Conservation (phyloP, 495 filamentous ascomycete genomes). For the Aspergillus egyptiacus region DNA sequence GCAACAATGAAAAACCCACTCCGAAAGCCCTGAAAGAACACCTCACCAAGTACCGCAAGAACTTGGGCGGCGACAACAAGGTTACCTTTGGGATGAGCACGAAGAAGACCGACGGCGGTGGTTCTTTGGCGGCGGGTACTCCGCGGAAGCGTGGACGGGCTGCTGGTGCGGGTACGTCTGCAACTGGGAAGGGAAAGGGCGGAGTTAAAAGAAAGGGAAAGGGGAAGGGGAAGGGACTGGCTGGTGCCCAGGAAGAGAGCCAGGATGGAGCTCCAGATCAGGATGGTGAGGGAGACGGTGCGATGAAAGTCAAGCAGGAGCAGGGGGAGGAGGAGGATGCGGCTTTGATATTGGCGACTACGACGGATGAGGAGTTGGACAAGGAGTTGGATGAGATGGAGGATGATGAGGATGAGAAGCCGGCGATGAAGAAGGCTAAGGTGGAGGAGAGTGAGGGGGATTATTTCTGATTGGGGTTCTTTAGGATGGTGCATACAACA, state of each 20-base stretch:
- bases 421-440: background rate
- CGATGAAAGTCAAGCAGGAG: too few relatives aligned
- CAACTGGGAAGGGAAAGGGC: background rate
- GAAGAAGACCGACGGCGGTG: background rate
- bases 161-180: background rate
- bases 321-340: too few relatives aligned
- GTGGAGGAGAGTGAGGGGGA: background rate
- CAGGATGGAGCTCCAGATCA: background rate
- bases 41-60: slow-evolving; percentile 13
- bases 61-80: background rate
- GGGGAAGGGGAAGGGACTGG: background rate
- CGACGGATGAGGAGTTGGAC: too few relatives aligned
- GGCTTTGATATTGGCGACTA: background rate
- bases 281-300: too few relatives aligned
- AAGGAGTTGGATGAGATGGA: too few relatives aligned
- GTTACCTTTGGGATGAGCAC: slow-evolving; percentile 14
- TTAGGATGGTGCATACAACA: too few relatives aligned
- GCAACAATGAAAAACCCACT: slow-evolving; percentile 12
- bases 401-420: background rate
- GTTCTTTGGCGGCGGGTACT: background rate
- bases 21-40: slow-evolving; percentile 13
- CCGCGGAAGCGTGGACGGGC: background rate
- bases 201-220: background rate
- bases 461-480: background rate
- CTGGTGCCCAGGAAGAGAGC: background rate